Evolutionary conservation across 1,284 basidiomycete genomes (phyloP).

Genomic region (Golubevia sp.): DNA sequence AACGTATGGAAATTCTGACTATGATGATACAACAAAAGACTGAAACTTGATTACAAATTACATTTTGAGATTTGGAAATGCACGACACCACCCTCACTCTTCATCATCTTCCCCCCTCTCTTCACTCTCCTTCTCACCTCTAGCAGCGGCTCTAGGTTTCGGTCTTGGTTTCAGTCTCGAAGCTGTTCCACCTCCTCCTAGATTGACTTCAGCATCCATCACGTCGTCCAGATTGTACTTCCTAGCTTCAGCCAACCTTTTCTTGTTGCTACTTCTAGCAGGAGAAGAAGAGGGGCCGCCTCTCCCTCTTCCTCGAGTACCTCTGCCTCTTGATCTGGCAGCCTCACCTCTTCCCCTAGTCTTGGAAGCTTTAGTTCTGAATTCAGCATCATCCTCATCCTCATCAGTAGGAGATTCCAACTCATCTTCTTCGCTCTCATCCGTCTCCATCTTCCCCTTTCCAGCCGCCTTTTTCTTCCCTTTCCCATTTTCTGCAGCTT

Average conservation of each 20-base stretch:
- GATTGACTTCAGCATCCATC: conserved; percentile 8
- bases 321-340: background rate
- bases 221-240: conserved; percentile 28
- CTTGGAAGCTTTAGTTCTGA: conserved; percentile 3
- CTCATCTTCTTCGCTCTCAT: conserved; percentile 7
- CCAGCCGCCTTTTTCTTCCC: background rate
- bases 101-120: conserved; percentile 14
- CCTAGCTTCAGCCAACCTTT: conserved; percentile 18
- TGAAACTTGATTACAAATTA: conserved; percentile 30
- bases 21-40: conserved; percentile 13
- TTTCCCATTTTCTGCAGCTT: background rate
- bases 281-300: background rate
- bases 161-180: conserved; percentile 5
- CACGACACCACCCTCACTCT: conserved; percentile 7
- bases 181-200: conserved; percentile 1
- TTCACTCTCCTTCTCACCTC: conserved; percentile 17
- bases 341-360: background rate
- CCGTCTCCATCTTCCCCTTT: conserved; percentile 10
- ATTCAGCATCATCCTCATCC: conserved; percentile 15
- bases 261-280: conserved; percentile 1
- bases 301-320: conserved; percentile 3
- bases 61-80: too few relatives aligned
- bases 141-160: conserved; percentile 3
- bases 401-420: conserved; percentile 30
- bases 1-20: conserved; percentile 7